Evolutionary conservation across 164 flowering plant genomes (phyloP), one percentile per base, ranked within the genome.

Genomic region (Liquidambar formosana): DNA sequence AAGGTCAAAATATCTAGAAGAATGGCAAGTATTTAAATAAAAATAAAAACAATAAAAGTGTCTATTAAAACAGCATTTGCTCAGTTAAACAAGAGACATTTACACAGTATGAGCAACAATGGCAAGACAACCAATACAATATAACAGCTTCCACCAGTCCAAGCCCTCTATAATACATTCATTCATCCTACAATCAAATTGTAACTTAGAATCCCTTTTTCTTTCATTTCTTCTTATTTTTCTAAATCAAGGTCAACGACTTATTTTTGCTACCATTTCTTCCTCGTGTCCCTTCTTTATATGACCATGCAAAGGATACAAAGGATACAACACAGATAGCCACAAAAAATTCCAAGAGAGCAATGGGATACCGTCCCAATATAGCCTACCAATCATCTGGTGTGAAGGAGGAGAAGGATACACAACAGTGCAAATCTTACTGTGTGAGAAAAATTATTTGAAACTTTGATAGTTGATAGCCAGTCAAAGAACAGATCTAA

Each of bases 401-500:
- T 15, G 16, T 46, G 4, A 46, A 12, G 49, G 13, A 15, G 13
- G 13, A 11, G 10, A 46, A 46, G 49, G 49, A 46, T 46, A 15
- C 49, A 46, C 49, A 46, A 46, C 16, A 11, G 14, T 10, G 49
- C 14, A 9, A 15, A 46, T 11, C 49, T 46, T 33, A 33, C 41
- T 33, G 41, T 33, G 6, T 2, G 6, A 33, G 49, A 46, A 12
- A 51, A 1, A 51, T 51, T 6, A 51, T 18, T 51, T 51, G n/a
- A 56, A 56, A 27, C 59, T 56, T 56, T 3, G 33, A 18, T 10
- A 33, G 59, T 8, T 51, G 63, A 63, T n/a, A 14, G 48, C 10
- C 18, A 28, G 53, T 79, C 75, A 89, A 60, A 57, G 52, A 46
- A 88, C 54, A 63, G 87, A 77, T 75, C 80, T 84, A 79, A 93